These are phyloP conservation scores for Falciphora oryzae DNA, from an alignment of 2,329 filamentous ascomycete genomes.

Conservation along the genomic window DNA sequence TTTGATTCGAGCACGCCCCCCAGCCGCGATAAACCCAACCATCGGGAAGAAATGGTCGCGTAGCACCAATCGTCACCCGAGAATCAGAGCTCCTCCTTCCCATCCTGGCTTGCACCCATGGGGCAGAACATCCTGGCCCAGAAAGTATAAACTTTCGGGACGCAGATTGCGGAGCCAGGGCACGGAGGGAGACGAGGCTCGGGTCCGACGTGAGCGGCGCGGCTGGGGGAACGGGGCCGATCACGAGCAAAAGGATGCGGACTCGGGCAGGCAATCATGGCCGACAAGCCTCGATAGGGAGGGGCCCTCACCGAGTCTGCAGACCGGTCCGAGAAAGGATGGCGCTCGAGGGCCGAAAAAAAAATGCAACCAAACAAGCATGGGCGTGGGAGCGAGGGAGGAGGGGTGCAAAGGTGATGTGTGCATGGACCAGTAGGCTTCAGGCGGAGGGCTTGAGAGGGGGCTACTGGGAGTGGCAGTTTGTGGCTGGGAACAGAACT, in stretches of 20 bases:
- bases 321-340: background rate
- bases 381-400: background rate
- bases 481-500: background rate
- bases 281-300: background rate
- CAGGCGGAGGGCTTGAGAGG: background rate
- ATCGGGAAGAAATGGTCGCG: slow-evolving; percentile 4
- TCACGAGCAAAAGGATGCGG: background rate
- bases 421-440: background rate
- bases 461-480: background rate
- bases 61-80: background rate
- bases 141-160: background rate
- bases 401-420: background rate
- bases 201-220: background rate
- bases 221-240: background rate
- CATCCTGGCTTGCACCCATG: background rate
- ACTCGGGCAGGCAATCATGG: background rate
- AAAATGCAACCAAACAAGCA: slow-evolving; percentile 1
- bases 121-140: background rate
- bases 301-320: background rate
- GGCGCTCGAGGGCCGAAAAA: background rate
- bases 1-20: background rate
- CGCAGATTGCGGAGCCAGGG: background rate
- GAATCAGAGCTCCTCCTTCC: background rate
- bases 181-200: background rate
- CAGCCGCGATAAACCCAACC: background rate